Evolutionary conservation across 2,329 filamentous ascomycete genomes (phyloP), one percentile per base, ranked within the genome.

Genomic region (Setomelanomma holmii): DNA sequence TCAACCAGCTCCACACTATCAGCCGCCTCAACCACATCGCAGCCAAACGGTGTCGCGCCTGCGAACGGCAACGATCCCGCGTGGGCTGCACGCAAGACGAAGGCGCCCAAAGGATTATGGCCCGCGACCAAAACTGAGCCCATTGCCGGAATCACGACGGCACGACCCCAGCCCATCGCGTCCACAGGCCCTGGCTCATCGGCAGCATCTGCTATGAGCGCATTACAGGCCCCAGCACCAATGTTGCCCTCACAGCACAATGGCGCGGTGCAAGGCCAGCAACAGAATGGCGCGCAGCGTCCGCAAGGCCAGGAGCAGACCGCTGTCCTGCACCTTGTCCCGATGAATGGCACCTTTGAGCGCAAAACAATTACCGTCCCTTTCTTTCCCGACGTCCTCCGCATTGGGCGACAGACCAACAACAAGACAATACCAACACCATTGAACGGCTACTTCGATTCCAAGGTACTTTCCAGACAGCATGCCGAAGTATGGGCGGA

Each of bases 401-500:
- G 92, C 58, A 96, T 99, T 69, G 95, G 95, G 39, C 89, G 95
- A 41, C 95, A 99, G 76, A 99, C 95, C 17, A 99, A 99, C 75
- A 90, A 91, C 61, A 98, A 96, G 76, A 98, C 95, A 0, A 85
- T 96, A 11, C 95, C 95, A 0, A 96, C 93, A 0, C 87, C 91
- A 0, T 79, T 88, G 55, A 99, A 99, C 76, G 95, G 95, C 30
- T 99, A 90, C 75, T 99, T 99, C 69, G 95, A 99, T 75, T 98
- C 93, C 45, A 99, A 99, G 76, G 95, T 99, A 21, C 84, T 99
- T 20, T 98, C 95, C 34, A 85, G 95, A 66, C 92, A 97, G 72
- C 95, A 99, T 74, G 95, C 95, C 30, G 95, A 99, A 74, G 89
- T 99, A 33, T 98, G 92, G 86, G 92, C 95, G 12, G 88, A 90